Percentiles rank a stretch among this genome's conserved stretches.
Conservation (phyloP, 202 grass and related monocot species). For the Hordeum pubiflorum region DNA sequence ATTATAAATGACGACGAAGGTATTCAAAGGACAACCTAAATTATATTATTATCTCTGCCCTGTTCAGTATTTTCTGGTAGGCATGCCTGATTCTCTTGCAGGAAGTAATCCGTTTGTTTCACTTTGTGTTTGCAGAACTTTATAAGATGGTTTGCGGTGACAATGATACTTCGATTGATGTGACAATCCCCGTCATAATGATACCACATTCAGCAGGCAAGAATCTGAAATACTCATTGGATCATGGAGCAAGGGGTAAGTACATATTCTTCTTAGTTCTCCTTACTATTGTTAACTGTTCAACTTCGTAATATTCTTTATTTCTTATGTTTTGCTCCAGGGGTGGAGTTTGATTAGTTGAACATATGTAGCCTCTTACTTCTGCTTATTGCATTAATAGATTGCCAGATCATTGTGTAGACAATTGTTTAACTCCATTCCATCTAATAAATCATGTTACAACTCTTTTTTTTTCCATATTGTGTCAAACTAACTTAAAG, state of each 20-base stretch:
- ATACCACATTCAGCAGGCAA: conserved; percentile 65
- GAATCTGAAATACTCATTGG: conserved; percentile 43
- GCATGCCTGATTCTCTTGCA: neutral
- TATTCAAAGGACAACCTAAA: conserved; percentile 5
- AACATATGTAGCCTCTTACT: neutral
- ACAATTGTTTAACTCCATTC: neutral
- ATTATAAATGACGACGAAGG: conserved; percentile 95
- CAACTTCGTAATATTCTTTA: neutral
- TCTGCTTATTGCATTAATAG: neutral
- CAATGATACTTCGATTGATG: conserved; percentile 59
- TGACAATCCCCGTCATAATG: conserved; percentile 75
- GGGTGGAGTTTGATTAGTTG: neutral
- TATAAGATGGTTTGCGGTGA: conserved; percentile 72
- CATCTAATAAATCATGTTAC: neutral
- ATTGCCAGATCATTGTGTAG: neutral
- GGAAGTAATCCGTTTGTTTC: conserved; percentile 9
- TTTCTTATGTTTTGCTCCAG: neutral
- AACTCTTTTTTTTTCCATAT: neutral
- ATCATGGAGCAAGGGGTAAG: conserved; percentile 44
- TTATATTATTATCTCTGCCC: neutral
- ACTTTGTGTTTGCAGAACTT: conserved; percentile 46
- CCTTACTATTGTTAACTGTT: neutral
- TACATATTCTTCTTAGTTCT: conserved; percentile 9
- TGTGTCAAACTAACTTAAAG: neutral
- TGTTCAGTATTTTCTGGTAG: conserved; percentile 9